Percentiles rank a stretch among this genome's conserved stretches.
These are phyloP conservation scores for Jamesozyma jinghongensis DNA, from an alignment of 805 yeast genomes.

Conservation along the genomic window DNA sequence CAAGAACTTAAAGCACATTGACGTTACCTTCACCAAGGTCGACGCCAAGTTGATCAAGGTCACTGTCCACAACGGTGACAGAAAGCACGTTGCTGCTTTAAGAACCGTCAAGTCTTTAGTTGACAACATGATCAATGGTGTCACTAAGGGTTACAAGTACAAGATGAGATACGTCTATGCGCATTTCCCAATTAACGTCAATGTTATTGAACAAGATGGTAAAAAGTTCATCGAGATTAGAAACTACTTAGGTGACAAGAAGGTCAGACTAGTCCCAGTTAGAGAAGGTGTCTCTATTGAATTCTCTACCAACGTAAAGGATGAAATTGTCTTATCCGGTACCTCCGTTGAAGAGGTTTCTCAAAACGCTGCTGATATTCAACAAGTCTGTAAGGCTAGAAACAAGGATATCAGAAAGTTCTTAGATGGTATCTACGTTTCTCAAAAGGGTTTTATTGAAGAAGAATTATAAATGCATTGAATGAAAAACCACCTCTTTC, in stretches of 20 bases:
- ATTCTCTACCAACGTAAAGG: constrained; percentile 79
- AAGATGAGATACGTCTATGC: constrained; percentile 98
- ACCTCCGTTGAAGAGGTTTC: constrained; percentile 74
- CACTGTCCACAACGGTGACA: constrained; percentile 96
- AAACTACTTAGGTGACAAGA: constrained; percentile 99
- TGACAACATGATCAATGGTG: constrained; percentile 93
- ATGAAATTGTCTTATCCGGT: constrained; percentile 86
- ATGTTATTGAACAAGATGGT: constrained; percentile 75
- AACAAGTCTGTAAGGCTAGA: constrained; percentile 96
- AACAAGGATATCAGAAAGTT: constrained; percentile 99
- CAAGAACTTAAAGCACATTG: constrained; percentile 90
- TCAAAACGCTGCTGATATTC: constrained; percentile 96
- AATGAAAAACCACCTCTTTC: no score
- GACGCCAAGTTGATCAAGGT: constrained; percentile 71
- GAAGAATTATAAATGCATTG: constrained; percentile 53
- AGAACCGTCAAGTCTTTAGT: constrained; percentile 96
- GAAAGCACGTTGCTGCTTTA: constrained; percentile 99
- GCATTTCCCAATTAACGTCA: constrained; percentile 99
- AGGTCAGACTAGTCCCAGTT: constrained; percentile 80
- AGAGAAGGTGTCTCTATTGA: constrained; percentile 84
- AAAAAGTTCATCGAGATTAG: constrained; percentile 81
- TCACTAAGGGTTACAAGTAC: constrained; percentile 73
- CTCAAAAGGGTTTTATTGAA: constrained; percentile 83
- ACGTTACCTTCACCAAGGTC: constrained; percentile 84
- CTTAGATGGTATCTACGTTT: constrained; percentile 99